Percentiles rank a stretch among this genome's conserved stretches.
These are phyloP conservation scores for Hirsutella rhossiliensis DNA, from an alignment of 2,329 filamentous ascomycete genomes.

Conservation along the genomic window DNA sequence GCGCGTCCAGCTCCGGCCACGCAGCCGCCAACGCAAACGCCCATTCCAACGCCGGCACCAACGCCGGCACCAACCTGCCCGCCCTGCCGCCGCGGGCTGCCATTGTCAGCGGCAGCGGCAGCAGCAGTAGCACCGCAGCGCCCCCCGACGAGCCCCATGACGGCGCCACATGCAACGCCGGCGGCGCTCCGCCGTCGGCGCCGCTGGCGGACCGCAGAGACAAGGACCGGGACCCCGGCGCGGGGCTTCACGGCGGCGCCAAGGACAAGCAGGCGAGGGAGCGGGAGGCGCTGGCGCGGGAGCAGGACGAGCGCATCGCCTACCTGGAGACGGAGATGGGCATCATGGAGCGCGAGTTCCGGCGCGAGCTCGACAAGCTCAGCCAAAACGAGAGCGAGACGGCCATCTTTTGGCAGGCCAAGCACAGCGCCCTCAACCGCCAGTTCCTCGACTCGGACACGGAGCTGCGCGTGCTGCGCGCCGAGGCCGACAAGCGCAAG, in stretches of 20 bases:
- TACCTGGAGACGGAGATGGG: constrained; percentile 39
- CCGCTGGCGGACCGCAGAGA: not conserved
- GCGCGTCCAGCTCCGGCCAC: not conserved
- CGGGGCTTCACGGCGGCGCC: too few relatives aligned
- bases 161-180: not conserved
- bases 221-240: not conserved
- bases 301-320: constrained; percentile 40
- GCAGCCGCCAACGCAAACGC: not conserved
- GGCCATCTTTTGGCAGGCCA: constrained; percentile 44
- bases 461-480: constrained; percentile 36
- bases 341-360: constrained; percentile 41
- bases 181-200: too few relatives aligned
- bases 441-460: constrained; percentile 39
- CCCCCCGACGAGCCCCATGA: not conserved
- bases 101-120: not conserved
- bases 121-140: constrained; percentile 1
- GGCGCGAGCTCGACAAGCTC: constrained; percentile 14
- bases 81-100: not conserved
- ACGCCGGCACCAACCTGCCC: constrained; percentile 6
- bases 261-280: not conserved
- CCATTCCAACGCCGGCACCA: constrained; percentile 6
- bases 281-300: constrained; percentile 17
- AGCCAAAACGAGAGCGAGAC: constrained; percentile 36
- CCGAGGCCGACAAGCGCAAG: constrained; percentile 35
- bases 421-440: constrained; percentile 39